Base-by-base conservation (phyloP, 2,329 filamentous ascomycete species). In the Aureobasidium sp. region DNA sequence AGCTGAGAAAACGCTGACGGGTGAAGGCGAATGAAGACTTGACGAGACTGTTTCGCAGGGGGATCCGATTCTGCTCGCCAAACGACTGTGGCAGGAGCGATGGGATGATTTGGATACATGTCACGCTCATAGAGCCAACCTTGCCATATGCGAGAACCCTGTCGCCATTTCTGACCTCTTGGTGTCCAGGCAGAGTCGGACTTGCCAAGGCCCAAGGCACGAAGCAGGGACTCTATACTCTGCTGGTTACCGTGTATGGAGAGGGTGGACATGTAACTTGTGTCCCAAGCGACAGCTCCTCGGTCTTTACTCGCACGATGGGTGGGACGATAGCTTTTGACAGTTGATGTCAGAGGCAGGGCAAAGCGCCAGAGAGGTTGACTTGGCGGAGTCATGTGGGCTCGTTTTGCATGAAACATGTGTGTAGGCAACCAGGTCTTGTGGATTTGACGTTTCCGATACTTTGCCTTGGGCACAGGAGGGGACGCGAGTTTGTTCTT, bases 341-440 rank as follows among this genome's bases (percentile, higher is more conserved):
- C 87, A 32, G 89, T 95, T 0, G 93, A 91, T 5, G 89, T 91
- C 65, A 96, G 73, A 0, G 92, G 91, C 29, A 97, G 78, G 0
- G 90, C 85, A 73, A 97, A 96, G 44, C 91, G 84, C 94, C 94
- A 99, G n/a, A 94, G 75, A 3, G 90, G 88, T 48, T 88, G 82
- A 53, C 83, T 86, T 0, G 90, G 88, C 8, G 84, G 81, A 0
- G 91, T 91, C 89, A 99, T 95, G 63, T 84, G 88, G 27, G 94
- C 91, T 63, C 94, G 81, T 74, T 99, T 99, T 2, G 93, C 87
- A 75, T 96, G 92, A 83, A 89, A 99, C 66, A 95, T 77, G 73
- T 99, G 94, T 7, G 94, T 97, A 0, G 94, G 94, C 16, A 99
- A 79, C 91, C 93, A 97, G 3, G 89, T 91, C 78, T 97, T 97